Evolutionary conservation across 78 protist species (phyloP).

Genomic region (Planoprotostelium fungivorum): DNA sequence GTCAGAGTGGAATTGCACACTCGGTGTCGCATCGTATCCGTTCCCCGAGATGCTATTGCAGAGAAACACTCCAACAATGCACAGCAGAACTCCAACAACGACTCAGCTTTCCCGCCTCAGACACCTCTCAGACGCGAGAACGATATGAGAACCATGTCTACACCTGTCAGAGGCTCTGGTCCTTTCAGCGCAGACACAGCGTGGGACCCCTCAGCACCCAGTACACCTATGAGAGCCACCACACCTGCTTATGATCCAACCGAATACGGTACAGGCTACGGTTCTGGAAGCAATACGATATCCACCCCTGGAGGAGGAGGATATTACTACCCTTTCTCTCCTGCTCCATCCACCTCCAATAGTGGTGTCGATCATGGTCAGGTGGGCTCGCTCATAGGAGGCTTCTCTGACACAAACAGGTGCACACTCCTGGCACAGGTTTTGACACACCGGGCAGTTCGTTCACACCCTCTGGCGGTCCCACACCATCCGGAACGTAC

Average conservation of each 20-base stretch:
- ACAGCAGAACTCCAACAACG: not conserved
- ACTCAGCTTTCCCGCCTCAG: not conserved
- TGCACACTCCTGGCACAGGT: not conserved
- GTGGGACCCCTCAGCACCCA: not conserved
- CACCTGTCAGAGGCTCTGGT: not conserved
- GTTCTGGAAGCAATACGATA: too few species aligned
- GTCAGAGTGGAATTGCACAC: conserved; percentile 64
- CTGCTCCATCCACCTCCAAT: not conserved
- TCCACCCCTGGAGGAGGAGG: not conserved
- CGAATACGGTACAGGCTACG: too few species aligned
- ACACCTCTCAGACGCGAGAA: not conserved
- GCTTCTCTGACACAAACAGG: not conserved
- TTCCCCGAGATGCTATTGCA: not conserved
- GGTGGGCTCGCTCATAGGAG: not conserved
- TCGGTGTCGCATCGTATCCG: not conserved
- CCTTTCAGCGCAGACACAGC: not conserved
- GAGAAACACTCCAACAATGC: not conserved
- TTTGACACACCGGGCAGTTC: not conserved
- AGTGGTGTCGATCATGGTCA: not conserved
- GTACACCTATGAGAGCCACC: not conserved
- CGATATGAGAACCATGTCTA: too few species aligned
- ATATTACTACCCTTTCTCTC: not conserved
- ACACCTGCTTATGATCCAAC: not conserved
- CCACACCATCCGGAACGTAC: not conserved
- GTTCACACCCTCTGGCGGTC: not conserved